Percentiles rank a stretch among this genome's conserved stretches.
phyloP scores from a whole-genome alignment of 768 basidiomycete genomes.

The Termitomyces sp. region DNA sequence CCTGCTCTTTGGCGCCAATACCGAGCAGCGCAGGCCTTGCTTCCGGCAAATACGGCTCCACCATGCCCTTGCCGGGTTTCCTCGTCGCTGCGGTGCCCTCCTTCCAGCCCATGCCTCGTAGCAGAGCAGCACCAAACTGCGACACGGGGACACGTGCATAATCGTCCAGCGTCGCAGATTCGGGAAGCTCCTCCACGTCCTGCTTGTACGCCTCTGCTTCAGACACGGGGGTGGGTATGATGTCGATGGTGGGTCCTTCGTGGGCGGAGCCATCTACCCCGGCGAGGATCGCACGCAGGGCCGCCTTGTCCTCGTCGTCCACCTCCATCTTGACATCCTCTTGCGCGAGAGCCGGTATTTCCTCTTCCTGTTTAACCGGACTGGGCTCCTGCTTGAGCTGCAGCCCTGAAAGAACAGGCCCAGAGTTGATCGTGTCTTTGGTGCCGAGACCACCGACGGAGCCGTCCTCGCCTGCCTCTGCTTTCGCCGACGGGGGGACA shows the following conservation, averaged over 20 bases:
- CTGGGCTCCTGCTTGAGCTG: slow-evolving; percentile 38
- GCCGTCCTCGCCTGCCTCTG: slow-evolving; percentile 57
- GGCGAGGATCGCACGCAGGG: slow-evolving; percentile 75
- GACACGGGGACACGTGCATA: slow-evolving; percentile 89
- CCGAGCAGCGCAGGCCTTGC: slow-evolving; percentile 85
- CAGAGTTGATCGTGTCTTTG: slow-evolving; percentile 70
- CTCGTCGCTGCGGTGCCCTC: slow-evolving; percentile 69
- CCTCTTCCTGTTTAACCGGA: slow-evolving; percentile 26
- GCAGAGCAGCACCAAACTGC: slow-evolving; percentile 88
- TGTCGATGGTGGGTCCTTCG: slow-evolving; percentile 43
- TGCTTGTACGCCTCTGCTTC: slow-evolving; percentile 83
- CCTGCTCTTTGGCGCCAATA: slow-evolving; percentile 88
- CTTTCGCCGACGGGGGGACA: slow-evolving; percentile 58
- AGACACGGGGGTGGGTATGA: slow-evolving; percentile 60
- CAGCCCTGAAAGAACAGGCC: slow-evolving; percentile 65
- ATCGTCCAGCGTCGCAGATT: slow-evolving; percentile 71
- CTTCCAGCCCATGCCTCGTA: slow-evolving; percentile 97
- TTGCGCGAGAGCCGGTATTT: slow-evolving; percentile 6
- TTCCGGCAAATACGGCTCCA: slow-evolving; percentile 78
- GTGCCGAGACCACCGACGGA: slow-evolving; percentile 77
- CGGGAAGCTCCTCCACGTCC: slow-evolving; percentile 79
- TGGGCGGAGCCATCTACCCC: slow-evolving; percentile 36
- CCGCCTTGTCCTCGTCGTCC: slow-evolving; percentile 72
- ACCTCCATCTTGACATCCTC: slow-evolving; percentile 26
- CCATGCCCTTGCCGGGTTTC: slow-evolving; percentile 53